Evolutionary conservation across 495 filamentous ascomycete genomes (phyloP), one percentile per base, ranked within the genome.

Genomic region (Paragyromitra xinjiangensis): DNA sequence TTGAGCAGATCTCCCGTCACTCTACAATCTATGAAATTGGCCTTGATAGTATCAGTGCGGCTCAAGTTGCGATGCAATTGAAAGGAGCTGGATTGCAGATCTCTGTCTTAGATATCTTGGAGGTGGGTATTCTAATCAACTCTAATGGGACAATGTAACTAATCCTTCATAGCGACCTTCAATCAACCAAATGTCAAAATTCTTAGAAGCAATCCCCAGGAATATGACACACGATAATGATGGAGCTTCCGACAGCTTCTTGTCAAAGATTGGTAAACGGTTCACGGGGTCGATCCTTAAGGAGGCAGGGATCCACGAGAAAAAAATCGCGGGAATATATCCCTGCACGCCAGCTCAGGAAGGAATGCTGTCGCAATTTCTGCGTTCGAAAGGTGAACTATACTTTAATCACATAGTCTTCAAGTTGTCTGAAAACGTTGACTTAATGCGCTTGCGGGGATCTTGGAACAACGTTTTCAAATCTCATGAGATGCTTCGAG

Each of bases 31-130:
- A 94, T 80, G 89, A 90, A 75, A 88, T 97, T 34, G 94, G 95
- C 1, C 85, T 97, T 55, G 94, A 98, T 83, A 96, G 93, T 69
- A 93, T 98, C 75, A 92, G 89, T 48, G 92, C 93, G 0, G 93
- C 97, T 69, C 91, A 93, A 71, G 86, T 94, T 44, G 91, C 92
- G 2, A 85, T 88, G 19, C 81, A 87, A 58, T 87, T 94, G 22
- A 89, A 90, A 37, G 86, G 88, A 58, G 80, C 87, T 69, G 87
- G 87, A 0, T 79, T 89, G n/a, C 80, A 83, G 16, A 83, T 93
- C 11, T 84, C 86, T 4, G 89, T 90, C 0, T 86, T 88, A 34
- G 92, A 95, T 78, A 88, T 97, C 40, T 86, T 97, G 11, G 88
- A 91, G 80, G 84, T 85, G 77, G 24, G 66, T 29, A 56, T 37